Conservation (phyloP, 2,329 filamentous ascomycete genomes). For the Beauveria sp. region DNA sequence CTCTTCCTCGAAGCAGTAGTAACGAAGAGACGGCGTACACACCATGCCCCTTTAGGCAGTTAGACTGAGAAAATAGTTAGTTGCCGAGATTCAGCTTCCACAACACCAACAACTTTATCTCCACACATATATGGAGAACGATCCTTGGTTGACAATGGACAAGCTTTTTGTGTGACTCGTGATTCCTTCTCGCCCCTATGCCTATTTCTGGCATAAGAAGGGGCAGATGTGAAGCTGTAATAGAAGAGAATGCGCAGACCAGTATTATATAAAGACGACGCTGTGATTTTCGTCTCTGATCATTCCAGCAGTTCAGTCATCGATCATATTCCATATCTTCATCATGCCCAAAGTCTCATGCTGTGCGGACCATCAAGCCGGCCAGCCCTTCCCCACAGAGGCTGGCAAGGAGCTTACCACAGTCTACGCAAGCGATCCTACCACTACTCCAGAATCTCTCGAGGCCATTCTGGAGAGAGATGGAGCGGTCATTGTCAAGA, state of each 20-base stretch:
- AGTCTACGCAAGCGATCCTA: conserved; percentile 17
- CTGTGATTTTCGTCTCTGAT: too few relatives aligned
- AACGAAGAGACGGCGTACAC: neutral
- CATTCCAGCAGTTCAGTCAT: neutral
- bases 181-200: neutral
- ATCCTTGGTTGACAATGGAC: neutral
- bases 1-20: too few relatives aligned
- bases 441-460: conserved; percentile 15
- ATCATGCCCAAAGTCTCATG: neutral
- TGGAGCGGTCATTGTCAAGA: conserved; percentile 30
- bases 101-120: neutral
- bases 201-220: neutral
- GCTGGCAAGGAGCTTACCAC: conserved; percentile 17
- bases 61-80: conserved; percentile 1
- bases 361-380: conserved; percentile 3
- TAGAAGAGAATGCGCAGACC: neutral
- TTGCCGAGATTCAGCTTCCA: neutral
- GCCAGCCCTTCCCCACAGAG: conserved; percentile 16
- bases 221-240: neutral
- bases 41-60: conserved; percentile 1
- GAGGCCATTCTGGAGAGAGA: conserved; percentile 22
- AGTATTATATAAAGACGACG: neutral
- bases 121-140: neutral
- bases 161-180: too few relatives aligned
- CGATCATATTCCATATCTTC: neutral